Evolutionary conservation across 202 grass and related monocot genomes (phyloP), one percentile per base, ranked within the genome.

Genomic region (Panicum hallii): DNA sequence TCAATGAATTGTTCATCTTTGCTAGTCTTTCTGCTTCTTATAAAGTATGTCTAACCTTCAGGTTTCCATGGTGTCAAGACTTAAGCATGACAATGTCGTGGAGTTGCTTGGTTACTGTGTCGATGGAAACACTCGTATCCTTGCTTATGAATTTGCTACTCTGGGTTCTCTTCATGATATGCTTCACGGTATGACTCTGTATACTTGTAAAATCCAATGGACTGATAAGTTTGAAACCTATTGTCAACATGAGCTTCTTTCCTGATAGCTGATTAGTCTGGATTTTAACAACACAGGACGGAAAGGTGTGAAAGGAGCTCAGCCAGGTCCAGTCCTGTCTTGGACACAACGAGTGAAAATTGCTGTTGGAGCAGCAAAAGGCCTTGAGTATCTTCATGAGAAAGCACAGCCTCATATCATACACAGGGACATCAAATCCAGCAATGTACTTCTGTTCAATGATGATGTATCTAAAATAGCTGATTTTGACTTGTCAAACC

Each of bases 401-500:
- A 92, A 89, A 87, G 87, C 87, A 2, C 86, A 92, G 54, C 90
- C 87, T 77, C 87, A 86, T 71, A 83, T 92, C 45, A 89, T 92
- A 69, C 90, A 92, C 83, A 68, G 90, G 42, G 90, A 92, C 48
- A 92, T 92, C 63, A 92, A 89, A 71, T 89, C 90, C 11, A 92
- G 90, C 76, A 92, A 89, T 53, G 90, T 92, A 64, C 83, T 92
- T 77, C 78, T 92, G 11, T 89, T 92, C 72, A 87, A 92, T 81
- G 80, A 89, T 46, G 74, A 89, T 78, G 79, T 87, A 48, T 84
- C 87, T 75, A 92, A 92, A 73, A 77, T 92, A 87, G 87, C 83
- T 32, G 84, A 92, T 34, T 92, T 92, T 89, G 84, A 89, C 77
- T 79, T 92, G 79, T 89, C 90, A 87, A 92, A 92, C 49, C 90